These are phyloP conservation scores for Thalassiosira exigua DNA, from an alignment of 352 stramenopile species.

Conservation along the genomic window DNA sequence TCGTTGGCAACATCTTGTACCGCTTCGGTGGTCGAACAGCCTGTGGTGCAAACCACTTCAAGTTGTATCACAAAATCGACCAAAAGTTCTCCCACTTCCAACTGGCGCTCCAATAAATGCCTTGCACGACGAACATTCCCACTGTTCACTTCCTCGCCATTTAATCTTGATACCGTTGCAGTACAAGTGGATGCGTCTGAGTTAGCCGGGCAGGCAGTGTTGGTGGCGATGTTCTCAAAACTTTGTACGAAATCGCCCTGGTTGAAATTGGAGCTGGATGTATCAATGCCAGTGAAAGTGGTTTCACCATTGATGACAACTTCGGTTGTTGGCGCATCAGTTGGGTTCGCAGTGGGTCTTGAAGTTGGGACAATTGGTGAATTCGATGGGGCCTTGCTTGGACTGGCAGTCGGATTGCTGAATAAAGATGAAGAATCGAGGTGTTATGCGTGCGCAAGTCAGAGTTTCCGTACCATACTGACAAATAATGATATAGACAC, in stretches of 20 bases:
- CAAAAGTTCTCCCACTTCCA: not conserved
- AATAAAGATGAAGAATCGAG: no score
- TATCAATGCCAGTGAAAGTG: not conserved
- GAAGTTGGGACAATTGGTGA: no score
- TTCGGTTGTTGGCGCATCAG: not conserved
- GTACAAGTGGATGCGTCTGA: not conserved
- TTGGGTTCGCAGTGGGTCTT: no score
- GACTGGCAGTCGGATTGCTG: no score
- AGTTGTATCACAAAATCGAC: constrained; percentile 8
- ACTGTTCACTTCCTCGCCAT: not conserved
- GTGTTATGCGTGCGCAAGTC: no score
- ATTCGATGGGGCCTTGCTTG: no score
- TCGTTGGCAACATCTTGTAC: not conserved
- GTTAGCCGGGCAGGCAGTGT: not conserved
- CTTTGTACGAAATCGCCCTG: not conserved
- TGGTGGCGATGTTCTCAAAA: not conserved
- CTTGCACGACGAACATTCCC: not conserved
- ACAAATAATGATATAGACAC: no score
- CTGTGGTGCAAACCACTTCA: not conserved
- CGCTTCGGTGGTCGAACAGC: not conserved
- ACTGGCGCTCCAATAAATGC: not conserved
- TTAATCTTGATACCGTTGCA: not conserved
- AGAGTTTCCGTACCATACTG: no score
- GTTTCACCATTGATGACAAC: not conserved
- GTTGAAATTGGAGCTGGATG: not conserved